phyloP scores from a whole-genome alignment of 441 rosid genomes.

The Gossypium trilobum region DNA sequence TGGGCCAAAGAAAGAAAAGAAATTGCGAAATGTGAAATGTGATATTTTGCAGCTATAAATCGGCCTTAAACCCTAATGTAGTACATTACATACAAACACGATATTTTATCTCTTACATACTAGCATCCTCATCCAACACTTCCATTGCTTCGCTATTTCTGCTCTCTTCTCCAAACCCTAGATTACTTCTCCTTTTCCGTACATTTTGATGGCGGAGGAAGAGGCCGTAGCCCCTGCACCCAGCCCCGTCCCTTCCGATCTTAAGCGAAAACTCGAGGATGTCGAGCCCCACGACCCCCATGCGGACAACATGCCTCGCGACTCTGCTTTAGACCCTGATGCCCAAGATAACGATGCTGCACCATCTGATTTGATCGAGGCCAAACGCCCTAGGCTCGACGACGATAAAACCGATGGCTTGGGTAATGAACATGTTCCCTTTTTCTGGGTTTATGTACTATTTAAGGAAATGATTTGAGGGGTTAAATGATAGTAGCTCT shows the following conservation, averaged over 20 bases:
- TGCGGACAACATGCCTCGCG: slow-evolving; percentile 4
- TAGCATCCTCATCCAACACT: not conserved
- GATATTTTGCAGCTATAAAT: not conserved
- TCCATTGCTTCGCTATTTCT: not conserved
- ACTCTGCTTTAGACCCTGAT: slow-evolving; percentile 17
- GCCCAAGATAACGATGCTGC: slow-evolving; percentile 10
- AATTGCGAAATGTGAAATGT: not conserved
- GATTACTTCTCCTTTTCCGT: not conserved
- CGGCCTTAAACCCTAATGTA: not conserved
- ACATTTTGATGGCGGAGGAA: slow-evolving; percentile 53
- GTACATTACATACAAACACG: not conserved
- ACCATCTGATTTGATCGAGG: slow-evolving; percentile 31
- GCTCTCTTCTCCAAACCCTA: slow-evolving; percentile 17
- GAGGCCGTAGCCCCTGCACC: slow-evolving; percentile 29
- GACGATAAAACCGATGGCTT: slow-evolving; percentile 32
- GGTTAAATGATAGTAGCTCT: not conserved
- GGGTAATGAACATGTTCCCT: slow-evolving; percentile 26
- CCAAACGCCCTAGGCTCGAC: slow-evolving; percentile 52
- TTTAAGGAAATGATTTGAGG: not conserved
- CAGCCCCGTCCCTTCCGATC: slow-evolving; percentile 37
- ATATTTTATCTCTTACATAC: not conserved
- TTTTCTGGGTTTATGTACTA: not conserved
- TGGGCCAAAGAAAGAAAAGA: not conserved
- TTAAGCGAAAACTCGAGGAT: slow-evolving; percentile 66
- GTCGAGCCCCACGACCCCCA: slow-evolving; percentile 32